Percentiles rank a stretch among this genome's conserved stretches.
Conservation (phyloP, 768 basidiomycete species). For the Pleurotus eryngii region DNA sequence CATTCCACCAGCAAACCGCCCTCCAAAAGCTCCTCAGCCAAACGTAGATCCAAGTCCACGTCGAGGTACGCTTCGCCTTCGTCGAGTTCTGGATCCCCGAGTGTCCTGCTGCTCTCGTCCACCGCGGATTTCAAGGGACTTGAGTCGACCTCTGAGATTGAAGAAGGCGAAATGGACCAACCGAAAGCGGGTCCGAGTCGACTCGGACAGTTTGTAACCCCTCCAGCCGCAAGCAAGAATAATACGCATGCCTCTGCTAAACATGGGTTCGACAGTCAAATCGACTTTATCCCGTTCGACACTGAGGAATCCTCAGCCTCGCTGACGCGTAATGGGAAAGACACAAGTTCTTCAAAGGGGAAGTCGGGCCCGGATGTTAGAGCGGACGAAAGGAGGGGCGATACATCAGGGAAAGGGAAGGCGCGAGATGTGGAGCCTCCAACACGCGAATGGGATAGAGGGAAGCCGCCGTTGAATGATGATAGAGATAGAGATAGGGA, state of each 20-base stretch:
- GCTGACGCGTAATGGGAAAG: neutral
- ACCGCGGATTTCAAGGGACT: no score
- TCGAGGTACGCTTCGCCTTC: neutral
- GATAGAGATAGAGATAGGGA: constrained; percentile 18
- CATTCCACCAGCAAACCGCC: neutral
- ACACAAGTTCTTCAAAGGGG: neutral
- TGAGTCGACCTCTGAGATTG: neutral
- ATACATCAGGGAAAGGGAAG: neutral
- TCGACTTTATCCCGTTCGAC: neutral
- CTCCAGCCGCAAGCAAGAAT: neutral
- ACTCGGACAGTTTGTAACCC: neutral
- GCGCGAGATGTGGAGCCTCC: neutral
- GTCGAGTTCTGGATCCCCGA: neutral
- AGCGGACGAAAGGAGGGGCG: neutral
- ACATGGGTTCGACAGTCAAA: neutral
- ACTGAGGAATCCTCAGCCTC: neutral
- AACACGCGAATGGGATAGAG: constrained; percentile 38
- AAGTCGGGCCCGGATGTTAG: neutral
- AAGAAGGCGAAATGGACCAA: neutral
- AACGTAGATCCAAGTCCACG: neutral
- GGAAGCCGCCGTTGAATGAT: constrained; percentile 21
- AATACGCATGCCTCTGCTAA: neutral
- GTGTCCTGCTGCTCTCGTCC: neutral
- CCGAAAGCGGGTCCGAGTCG: neutral
- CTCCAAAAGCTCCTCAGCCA: neutral